Base-by-base conservation (phyloP, 2,329 filamentous ascomycete species). In the Colletotrichum limetticola region DNA sequence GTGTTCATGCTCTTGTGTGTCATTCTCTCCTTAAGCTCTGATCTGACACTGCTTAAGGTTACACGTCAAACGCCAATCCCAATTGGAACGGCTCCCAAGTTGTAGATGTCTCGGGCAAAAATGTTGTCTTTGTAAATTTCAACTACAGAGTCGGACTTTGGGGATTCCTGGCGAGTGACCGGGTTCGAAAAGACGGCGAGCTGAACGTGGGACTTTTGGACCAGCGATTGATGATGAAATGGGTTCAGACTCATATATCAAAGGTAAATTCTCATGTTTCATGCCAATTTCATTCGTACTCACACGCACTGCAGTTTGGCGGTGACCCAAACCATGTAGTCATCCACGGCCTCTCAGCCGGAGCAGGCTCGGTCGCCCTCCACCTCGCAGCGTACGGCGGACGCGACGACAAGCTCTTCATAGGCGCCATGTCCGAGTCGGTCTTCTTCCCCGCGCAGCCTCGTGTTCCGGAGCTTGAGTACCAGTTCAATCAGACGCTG, bases 141-240 rank as follows among this genome's bases (percentile, higher is more conserved):
- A 90, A 91, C 80, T 92, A 92, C 77, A 86, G 91, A 7, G 88
- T 93, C 7, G 90, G 90, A 0, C 81, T 89, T 0, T 88, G 88
- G 76, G 91, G 91, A 0, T 93, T 93, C 75, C 83, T 93, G 1
- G 87, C 90, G 0, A 87, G 90, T 59, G 85, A 90, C 52, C 82
- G 86, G 35, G 84, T 93, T 11, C 85, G 86, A 49, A 78, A 82
- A 5, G 82, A 90, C 74, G 91, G 91, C 0, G 85, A 87, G 61
- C 83, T 92, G 9, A 93, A 94, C 77, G 89, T 83, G 2, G 92
- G 92, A 0, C 79, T 93, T 8, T 83, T 92, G 3, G 91, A 94
- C 76, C 91, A 93, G 80, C 84, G 90, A 22, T 85, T 88, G 30
- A 83, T 88, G 2, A 79, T 94, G 58, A 78, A 87, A 62, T 93